Percentiles rank a stretch among this genome's conserved stretches.
Evolutionary conservation across 2,329 filamentous ascomycete species (phyloP).

Genomic region (Chaetomiaceae sp.): DNA sequence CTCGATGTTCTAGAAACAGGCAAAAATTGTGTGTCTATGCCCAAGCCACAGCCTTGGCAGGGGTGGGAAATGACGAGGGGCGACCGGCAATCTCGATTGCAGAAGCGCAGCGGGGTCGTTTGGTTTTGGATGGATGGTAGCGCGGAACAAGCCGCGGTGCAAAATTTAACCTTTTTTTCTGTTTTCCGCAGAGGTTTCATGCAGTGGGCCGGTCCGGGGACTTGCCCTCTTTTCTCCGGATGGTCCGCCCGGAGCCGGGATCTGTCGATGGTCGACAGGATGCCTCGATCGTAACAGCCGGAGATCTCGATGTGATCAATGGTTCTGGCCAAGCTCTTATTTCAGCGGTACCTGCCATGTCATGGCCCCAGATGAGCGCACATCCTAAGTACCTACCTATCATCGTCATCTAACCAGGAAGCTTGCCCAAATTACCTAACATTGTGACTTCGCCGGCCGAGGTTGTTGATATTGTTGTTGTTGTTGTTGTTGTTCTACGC

Average conservation of each 20-base stretch:
- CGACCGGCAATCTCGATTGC: conserved; percentile 20
- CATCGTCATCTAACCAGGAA: too few species aligned
- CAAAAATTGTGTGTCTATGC: not conserved
- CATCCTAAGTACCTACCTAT: too few species aligned
- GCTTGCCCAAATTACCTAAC: too few species aligned
- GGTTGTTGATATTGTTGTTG: too few species aligned
- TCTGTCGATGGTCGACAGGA: too few species aligned
- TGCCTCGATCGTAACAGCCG: too few species aligned
- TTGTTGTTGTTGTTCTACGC: too few species aligned
- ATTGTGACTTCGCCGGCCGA: too few species aligned
- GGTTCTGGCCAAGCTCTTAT: too few species aligned
- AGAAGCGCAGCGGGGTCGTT: conserved; percentile 10
- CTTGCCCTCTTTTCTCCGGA: not conserved
- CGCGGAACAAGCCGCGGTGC: conserved; percentile 4
- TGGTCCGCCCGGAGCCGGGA: not conserved
- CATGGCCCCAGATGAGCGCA: too few species aligned
- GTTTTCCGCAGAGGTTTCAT: not conserved
- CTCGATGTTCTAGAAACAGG: not conserved
- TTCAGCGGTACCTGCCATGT: too few species aligned
- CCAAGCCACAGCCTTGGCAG: conserved; percentile 8
- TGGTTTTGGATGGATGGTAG: conserved; percentile 15
- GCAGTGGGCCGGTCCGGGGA: not conserved
- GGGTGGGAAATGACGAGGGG: conserved; percentile 21
- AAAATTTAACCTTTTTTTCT: conserved; percentile 1
- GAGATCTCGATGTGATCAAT: too few species aligned